Percentiles rank a stretch among this genome's conserved stretches.
These are phyloP conservation scores for Litchi chinensis DNA, from an alignment of 345 rosid species.

Conservation along the genomic window DNA sequence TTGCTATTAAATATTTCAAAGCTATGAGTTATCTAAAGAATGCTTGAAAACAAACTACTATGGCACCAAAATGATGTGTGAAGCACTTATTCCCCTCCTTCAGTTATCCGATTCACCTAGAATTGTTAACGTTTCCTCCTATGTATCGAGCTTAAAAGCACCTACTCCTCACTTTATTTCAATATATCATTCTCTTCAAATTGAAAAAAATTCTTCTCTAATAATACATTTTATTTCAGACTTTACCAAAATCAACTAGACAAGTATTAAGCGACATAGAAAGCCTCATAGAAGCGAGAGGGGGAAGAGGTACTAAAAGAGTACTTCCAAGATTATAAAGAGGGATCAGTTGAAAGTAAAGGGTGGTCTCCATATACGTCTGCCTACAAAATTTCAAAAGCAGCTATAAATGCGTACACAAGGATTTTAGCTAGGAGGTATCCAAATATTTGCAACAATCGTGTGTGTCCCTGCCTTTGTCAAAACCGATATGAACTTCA, in stretches of 20 bases:
- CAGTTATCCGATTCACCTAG: conserved; percentile 47
- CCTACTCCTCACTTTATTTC: no score
- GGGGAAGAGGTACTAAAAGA: conserved; percentile 41
- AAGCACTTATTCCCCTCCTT: conserved; percentile 51
- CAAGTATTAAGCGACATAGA: conserved; percentile 40
- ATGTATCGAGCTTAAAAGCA: no score
- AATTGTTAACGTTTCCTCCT: conserved; percentile 54
- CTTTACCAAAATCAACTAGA: conserved; percentile 41
- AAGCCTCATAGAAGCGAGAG: conserved; percentile 43
- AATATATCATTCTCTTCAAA: no score
- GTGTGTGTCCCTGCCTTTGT: conserved; percentile 60
- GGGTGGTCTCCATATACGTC: conserved; percentile 36
- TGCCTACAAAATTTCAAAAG: conserved; percentile 45
- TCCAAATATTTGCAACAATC: conserved; percentile 36
- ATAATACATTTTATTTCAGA: conserved; percentile 16
- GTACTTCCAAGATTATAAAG: conserved; percentile 41
- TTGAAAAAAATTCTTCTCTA: no score
- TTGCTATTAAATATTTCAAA: conserved; percentile 6
- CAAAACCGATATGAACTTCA: conserved; percentile 41
- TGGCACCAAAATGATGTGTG: conserved; percentile 53
- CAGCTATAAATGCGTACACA: conserved; percentile 49
- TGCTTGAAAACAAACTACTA: conserved; percentile 52
- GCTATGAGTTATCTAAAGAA: conserved; percentile 37
- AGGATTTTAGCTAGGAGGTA: conserved; percentile 44
- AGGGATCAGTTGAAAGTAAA: conserved; percentile 37